Evolutionary conservation across 345 rosid species (phyloP), one percentile per base, ranked within the genome.

Genomic region (Carallia brachiata): DNA sequence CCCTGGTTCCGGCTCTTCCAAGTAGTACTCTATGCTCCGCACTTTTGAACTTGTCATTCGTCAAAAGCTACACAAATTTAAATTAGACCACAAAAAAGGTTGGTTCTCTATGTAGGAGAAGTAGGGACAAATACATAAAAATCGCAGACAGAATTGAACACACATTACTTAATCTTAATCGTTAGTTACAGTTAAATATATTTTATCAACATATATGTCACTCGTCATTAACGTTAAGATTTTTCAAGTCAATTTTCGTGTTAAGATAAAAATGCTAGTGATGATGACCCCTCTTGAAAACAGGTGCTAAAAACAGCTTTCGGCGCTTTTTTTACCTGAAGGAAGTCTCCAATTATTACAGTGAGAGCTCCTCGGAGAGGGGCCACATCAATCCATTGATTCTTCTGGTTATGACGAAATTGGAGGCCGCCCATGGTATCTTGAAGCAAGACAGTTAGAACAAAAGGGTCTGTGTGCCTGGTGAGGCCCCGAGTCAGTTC

Each of bases 401-500:
- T 63, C 23, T 76, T 63, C 23, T 66, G 82, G 36, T 79, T 68
- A 12, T 44, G 17, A 36, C 76, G 72, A 57, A 86, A 78, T 67
- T 82, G 90, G 34, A 86, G 84, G n/a, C 88, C 90, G 27, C 85
- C 78, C 3, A 36, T 62, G 53, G 50, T 52, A 68, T 86, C 85
- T 61, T 86, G 90, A 27, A 84, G 81, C 40, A 86, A 81, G 18
- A 81, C 56, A 1, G 88, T 84, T 7, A 82, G 63, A 28, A 82
- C 82, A 16, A 81, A 80, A 2, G 86, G 82, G 68, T 84, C 88
- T 4, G 81, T 73, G 19, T 86, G 90, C 76, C 73, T 73, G 44
- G 78, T 63, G 30, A 88, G 56, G 8, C 86, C 86, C 0, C 81
- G 48, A 0, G 88, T 81, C 72, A 79, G 61, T 18, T 82, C 79